Evolutionary conservation across 73 alveolate species (phyloP).

Genomic region (Blepharisma stoltei): DNA sequence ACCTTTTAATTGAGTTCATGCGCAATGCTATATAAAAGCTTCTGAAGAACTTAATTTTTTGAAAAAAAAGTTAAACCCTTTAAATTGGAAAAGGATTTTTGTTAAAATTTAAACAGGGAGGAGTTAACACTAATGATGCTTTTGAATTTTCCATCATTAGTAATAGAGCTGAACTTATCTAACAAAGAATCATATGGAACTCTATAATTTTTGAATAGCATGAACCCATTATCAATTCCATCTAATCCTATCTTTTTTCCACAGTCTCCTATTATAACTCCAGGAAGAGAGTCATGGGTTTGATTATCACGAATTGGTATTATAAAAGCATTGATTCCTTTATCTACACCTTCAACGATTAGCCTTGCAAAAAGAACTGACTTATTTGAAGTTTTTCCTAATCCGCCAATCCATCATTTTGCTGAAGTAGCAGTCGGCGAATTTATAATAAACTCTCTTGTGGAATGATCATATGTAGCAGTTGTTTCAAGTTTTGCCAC

Average conservation of each 20-base stretch:
- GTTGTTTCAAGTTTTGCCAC: slow-evolving; percentile 71
- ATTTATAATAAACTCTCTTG: slow-evolving; percentile 63
- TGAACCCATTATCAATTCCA: slow-evolving; percentile 80
- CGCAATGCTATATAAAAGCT: too few relatives aligned
- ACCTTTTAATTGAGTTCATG: too few relatives aligned
- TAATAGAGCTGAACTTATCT: slow-evolving; percentile 58
- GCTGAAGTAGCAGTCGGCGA: slow-evolving; percentile 64
- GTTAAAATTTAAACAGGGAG: too few relatives aligned
- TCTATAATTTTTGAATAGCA: slow-evolving; percentile 60
- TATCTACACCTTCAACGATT: slow-evolving; percentile 41
- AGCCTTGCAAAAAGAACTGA: slow-evolving; percentile 74
- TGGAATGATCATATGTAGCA: slow-evolving; percentile 65
- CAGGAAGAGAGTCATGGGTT: slow-evolving; percentile 63
- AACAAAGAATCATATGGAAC: slow-evolving; percentile 67
- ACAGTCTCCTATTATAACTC: slow-evolving; percentile 79
- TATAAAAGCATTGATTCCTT: slow-evolving; percentile 81
- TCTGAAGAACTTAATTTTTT: too few relatives aligned
- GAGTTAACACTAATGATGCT: slow-evolving; percentile 53
- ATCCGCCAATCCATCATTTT: slow-evolving; percentile 88
- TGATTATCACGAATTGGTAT: slow-evolving; percentile 62
- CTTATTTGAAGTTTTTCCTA: slow-evolving; percentile 59
- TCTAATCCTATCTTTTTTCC: slow-evolving; percentile 77
- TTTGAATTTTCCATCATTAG: slow-evolving; percentile 62
- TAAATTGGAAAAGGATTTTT: too few relatives aligned
- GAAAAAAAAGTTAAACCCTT: too few relatives aligned